These are phyloP conservation scores for Angomonas ambiguus DNA, from an alignment of 208 protist genomes.

Conservation along the genomic window DNA sequence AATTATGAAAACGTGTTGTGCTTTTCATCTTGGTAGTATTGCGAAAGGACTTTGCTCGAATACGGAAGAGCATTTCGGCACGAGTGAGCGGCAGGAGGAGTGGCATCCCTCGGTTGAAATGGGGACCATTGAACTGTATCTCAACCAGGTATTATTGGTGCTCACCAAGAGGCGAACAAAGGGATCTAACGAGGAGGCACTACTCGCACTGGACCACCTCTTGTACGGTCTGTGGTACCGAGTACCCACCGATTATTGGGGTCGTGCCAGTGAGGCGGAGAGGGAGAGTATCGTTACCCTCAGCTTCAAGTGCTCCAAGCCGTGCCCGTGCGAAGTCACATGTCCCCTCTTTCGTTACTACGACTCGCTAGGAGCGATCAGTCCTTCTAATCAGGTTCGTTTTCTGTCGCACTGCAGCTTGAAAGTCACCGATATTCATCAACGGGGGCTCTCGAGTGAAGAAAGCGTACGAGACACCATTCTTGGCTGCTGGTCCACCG, in stretches of 20 bases:
- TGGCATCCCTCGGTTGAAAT: neutral
- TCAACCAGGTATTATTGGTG: neutral
- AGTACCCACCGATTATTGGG: neutral
- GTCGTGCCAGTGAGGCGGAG: neutral
- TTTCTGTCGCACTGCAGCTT: slow-evolving; percentile 77
- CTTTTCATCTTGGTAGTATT: neutral
- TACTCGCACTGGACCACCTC: neutral
- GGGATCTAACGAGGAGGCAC: neutral
- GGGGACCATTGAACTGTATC: neutral
- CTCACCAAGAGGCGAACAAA: neutral
- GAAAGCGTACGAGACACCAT: neutral
- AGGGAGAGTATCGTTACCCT: slow-evolving; percentile 24
- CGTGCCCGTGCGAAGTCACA: slow-evolving; percentile 17
- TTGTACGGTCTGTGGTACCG: neutral
- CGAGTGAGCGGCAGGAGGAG: neutral
- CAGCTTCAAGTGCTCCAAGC: slow-evolving; percentile 29
- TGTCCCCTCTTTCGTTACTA: slow-evolving; percentile 32
- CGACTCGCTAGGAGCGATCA: slow-evolving; percentile 13
- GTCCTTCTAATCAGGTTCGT: slow-evolving; percentile 41
- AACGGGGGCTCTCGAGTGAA: slow-evolving; percentile 18
- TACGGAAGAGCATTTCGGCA: neutral
- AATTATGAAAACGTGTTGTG: neutral
- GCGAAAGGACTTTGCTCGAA: neutral
- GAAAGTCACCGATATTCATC: slow-evolving; percentile 17
- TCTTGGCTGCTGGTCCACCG: neutral